Conservation (phyloP, 179 eudicot genomes). For the Dionaea muscipula region DNA sequence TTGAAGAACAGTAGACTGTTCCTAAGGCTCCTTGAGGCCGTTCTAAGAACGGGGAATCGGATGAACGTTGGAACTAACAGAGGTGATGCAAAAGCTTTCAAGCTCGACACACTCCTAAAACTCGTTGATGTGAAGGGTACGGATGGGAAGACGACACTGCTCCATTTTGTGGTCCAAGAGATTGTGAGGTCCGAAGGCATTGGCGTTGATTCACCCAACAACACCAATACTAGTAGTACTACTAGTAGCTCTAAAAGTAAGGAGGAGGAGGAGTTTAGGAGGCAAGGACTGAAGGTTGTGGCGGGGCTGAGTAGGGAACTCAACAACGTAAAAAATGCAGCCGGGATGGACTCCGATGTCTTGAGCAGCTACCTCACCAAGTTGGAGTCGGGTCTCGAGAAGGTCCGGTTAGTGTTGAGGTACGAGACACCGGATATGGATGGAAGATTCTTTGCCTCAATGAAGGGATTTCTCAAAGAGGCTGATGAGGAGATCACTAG, state of each 20-base stretch:
- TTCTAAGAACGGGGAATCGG: slow-evolving; percentile 81
- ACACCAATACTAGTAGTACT: slow-evolving; percentile 11
- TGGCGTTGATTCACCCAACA: slow-evolving; percentile 23
- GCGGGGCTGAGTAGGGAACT: slow-evolving; percentile 74
- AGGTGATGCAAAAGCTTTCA: slow-evolving; percentile 86
- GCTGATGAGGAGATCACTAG: slow-evolving; percentile 47
- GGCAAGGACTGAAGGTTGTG: slow-evolving; percentile 68
- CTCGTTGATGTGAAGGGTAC: slow-evolving; percentile 79
- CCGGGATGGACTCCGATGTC: slow-evolving; percentile 86
- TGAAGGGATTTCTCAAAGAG: slow-evolving; percentile 46
- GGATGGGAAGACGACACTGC: slow-evolving; percentile 90
- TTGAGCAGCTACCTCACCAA: slow-evolving; percentile 62
- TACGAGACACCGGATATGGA: slow-evolving; percentile 36
- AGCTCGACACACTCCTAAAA: slow-evolving; percentile 78
- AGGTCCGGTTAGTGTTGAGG: slow-evolving; percentile 41
- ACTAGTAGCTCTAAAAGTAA: slow-evolving; percentile 22
- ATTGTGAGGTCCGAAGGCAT: slow-evolving; percentile 70
- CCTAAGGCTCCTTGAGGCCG: slow-evolving; percentile 95
- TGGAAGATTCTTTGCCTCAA: slow-evolving; percentile 63
- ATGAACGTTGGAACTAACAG: slow-evolving; percentile 93
- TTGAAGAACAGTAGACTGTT: slow-evolving; percentile 73
- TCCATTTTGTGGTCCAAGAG: slow-evolving; percentile 97
- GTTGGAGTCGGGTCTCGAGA: slow-evolving; percentile 70
- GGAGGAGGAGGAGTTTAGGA: slow-evolving; percentile 56
- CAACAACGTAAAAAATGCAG: slow-evolving; percentile 65